These are phyloP conservation scores for Hygrophorus russula DNA, from an alignment of 768 basidiomycete species.

Conservation along the genomic window DNA sequence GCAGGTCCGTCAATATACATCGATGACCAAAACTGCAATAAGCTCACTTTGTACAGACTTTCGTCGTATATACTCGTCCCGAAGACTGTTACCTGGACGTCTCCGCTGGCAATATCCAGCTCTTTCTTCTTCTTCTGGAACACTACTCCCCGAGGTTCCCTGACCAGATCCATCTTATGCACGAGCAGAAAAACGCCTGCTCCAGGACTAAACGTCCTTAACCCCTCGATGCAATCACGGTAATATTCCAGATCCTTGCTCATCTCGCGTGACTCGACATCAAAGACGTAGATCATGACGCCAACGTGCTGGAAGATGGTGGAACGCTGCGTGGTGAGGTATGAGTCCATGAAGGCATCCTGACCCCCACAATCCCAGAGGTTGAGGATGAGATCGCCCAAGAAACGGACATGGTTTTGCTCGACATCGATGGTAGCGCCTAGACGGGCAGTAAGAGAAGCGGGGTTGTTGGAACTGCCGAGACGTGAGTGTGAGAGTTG, in stretches of 20 bases:
- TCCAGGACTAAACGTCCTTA: constrained; percentile 68
- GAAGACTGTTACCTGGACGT: constrained; percentile 57
- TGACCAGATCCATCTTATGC: constrained; percentile 96
- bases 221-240: constrained; percentile 77
- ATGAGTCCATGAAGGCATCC: constrained; percentile 96
- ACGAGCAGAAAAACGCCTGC: constrained; percentile 84
- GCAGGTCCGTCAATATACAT: neutral
- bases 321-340: constrained; percentile 83
- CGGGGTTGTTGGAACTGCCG: constrained; percentile 86
- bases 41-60: constrained; percentile 78
- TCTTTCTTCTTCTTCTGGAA: constrained; percentile 71
- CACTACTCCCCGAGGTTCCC: constrained; percentile 43
- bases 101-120: constrained; percentile 56
- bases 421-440: constrained; percentile 98
- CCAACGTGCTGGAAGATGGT: constrained; percentile 96
- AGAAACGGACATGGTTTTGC: constrained; percentile 93
- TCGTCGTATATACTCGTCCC: constrained; percentile 98
- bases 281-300: constrained; percentile 97
- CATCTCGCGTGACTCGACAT: constrained; percentile 81
- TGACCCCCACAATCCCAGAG: constrained; percentile 99
- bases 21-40: neutral
- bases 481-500: neutral
- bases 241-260: constrained; percentile 86
- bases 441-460: constrained; percentile 80
- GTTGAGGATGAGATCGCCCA: constrained; percentile 92